Conservation (phyloP, 345 rosid genomes). For the Chamaenerion angustifolium region DNA sequence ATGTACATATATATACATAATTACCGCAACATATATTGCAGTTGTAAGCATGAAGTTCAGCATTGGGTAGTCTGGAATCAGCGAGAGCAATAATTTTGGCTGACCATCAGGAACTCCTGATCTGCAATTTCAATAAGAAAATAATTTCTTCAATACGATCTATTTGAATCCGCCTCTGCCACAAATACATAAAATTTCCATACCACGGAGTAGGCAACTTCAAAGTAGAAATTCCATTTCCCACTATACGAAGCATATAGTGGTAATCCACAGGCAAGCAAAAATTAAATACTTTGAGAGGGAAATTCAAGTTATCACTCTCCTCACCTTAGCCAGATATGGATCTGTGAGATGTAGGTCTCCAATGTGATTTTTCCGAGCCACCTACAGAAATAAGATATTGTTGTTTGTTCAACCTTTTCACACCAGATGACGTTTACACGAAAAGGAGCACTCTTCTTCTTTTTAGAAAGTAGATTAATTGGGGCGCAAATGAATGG, state of each 20-base stretch:
- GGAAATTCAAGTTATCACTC: not conserved
- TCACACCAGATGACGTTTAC: too few species aligned
- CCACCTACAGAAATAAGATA: constrained; percentile 43
- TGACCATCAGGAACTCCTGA: constrained; percentile 80
- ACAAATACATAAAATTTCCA: constrained; percentile 1
- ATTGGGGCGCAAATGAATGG: not conserved
- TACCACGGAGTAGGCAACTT: not conserved
- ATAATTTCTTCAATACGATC: not conserved
- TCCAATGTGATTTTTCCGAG: constrained; percentile 86
- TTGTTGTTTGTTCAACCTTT: not conserved
- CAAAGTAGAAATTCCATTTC: too few species aligned
- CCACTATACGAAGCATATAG: too few species aligned
- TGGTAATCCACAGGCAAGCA: too few species aligned
- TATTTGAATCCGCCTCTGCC: too few species aligned
- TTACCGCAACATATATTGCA: constrained; percentile 70
- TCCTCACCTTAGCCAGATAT: constrained; percentile 91
- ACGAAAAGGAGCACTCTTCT: too few species aligned
- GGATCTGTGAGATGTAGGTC: constrained; percentile 84
- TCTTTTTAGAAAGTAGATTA: too few species aligned
- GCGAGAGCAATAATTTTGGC: constrained; percentile 82
- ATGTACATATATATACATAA: too few species aligned
- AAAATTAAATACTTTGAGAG: too few species aligned
- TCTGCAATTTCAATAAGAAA: constrained; percentile 34
- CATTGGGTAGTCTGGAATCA: constrained; percentile 79
- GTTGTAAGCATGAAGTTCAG: constrained; percentile 90